A percentile compares a stretch with the other conserved stretches of the same genome.
phyloP scores from a whole-genome alignment of 106 monocot genomes.

The Hemerocallis citrina region DNA sequence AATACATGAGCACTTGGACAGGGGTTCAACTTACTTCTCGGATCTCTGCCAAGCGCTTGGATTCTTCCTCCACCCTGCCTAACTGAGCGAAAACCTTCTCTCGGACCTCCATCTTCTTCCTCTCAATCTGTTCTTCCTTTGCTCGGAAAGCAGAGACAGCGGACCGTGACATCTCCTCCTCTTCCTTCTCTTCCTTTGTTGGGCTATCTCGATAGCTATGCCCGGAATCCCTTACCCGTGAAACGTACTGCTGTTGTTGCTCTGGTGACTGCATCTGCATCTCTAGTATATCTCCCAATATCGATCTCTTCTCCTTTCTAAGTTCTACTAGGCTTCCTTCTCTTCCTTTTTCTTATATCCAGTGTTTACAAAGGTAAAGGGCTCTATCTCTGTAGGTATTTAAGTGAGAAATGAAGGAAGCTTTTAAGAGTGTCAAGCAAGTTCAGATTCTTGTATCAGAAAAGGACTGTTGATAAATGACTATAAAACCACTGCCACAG shows the following conservation, averaged over 20 bases:
- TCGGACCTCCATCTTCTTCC: slow-evolving; percentile 65
- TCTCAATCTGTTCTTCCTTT: slow-evolving; percentile 74
- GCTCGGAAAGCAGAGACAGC: slow-evolving; percentile 53
- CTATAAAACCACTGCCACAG: background rate
- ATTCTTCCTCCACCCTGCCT: slow-evolving; percentile 66
- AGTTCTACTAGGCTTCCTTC: no score
- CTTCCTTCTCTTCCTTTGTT: slow-evolving; percentile 32
- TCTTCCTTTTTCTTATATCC: no score
- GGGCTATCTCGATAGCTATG: slow-evolving; percentile 19
- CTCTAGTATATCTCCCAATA: background rate
- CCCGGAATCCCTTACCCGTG: slow-evolving; percentile 21
- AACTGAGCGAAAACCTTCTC: slow-evolving; percentile 30
- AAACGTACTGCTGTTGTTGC: slow-evolving; percentile 18
- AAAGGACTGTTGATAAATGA: slow-evolving; percentile 9
- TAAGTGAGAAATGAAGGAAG: background rate
- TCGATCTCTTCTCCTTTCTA: no score
- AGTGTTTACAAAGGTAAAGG: no score
- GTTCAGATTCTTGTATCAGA: slow-evolving; percentile 1
- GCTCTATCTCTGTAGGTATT: slow-evolving; percentile 7
- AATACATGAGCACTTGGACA: background rate
- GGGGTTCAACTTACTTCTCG: slow-evolving; percentile 37
- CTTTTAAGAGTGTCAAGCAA: slow-evolving; percentile 13
- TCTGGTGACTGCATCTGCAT: slow-evolving; percentile 21
- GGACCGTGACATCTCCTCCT: slow-evolving; percentile 44
- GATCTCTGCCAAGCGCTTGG: slow-evolving; percentile 66